Evolutionary conservation across 2,329 filamentous ascomycete genomes (phyloP).

Genomic region (Ophiostoma triangulosporum): DNA sequence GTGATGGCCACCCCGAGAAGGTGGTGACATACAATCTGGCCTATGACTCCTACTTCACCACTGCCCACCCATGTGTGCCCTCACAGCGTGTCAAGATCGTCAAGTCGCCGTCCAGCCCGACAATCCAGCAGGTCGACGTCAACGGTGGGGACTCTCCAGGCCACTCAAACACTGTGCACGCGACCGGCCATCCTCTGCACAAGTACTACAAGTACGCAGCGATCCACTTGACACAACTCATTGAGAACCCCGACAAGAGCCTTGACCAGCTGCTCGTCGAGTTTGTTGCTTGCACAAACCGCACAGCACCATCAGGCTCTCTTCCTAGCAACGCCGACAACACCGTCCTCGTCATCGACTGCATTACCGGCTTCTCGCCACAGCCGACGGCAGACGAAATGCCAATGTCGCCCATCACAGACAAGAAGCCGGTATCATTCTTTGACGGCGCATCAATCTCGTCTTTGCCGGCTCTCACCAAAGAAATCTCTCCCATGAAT

Average conservation of each 20-base stretch:
- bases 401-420: slow-evolving; percentile 35
- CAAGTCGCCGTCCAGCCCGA: slow-evolving; percentile 45
- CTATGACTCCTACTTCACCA: slow-evolving; percentile 51
- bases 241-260: slow-evolving; percentile 31
- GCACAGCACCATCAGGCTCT: slow-evolving; percentile 18
- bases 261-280: slow-evolving; percentile 34
- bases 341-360: slow-evolving; percentile 47
- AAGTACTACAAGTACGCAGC: slow-evolving; percentile 48
- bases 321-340: slow-evolving; percentile 13
- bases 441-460: slow-evolving; percentile 7
- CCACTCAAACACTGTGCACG: slow-evolving; percentile 29
- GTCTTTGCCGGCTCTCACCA: slow-evolving; percentile 12
- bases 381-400: slow-evolving; percentile 30
- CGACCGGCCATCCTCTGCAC: slow-evolving; percentile 47
- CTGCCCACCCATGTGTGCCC: slow-evolving; percentile 50
- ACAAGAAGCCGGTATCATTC: slow-evolving; percentile 20
- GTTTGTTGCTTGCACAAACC: slow-evolving; percentile 19
- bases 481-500: slow-evolving; percentile 14
- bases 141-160: slow-evolving; percentile 24
- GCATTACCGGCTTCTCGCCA: slow-evolving; percentile 41
- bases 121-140: slow-evolving; percentile 44
- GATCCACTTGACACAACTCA: slow-evolving; percentile 44
- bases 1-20: slow-evolving; percentile 27
- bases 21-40: slow-evolving; percentile 32
- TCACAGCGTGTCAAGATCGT: slow-evolving; percentile 43